These are phyloP conservation scores for Pyricularia sp. DNA, from an alignment of 2,329 filamentous ascomycete genomes.

Conservation along the genomic window DNA sequence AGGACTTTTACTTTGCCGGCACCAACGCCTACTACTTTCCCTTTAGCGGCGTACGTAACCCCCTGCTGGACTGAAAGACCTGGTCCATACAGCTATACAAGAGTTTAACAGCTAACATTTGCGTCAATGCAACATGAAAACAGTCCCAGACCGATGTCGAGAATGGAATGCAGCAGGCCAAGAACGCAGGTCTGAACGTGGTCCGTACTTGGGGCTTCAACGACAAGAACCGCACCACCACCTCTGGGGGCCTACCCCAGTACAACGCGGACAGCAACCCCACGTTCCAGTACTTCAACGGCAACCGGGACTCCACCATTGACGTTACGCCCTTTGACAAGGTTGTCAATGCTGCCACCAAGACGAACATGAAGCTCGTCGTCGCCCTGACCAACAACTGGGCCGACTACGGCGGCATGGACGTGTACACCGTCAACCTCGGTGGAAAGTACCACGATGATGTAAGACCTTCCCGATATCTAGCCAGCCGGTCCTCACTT, in stretches of 20 bases:
- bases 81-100: too few relatives aligned
- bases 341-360: slow-evolving; percentile 7
- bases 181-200: slow-evolving; percentile 29
- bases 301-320: slow-evolving; percentile 2
- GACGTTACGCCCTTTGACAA: slow-evolving; percentile 5
- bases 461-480: neutral
- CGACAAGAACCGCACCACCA: slow-evolving; percentile 4
- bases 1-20: slow-evolving; percentile 47
- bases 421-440: slow-evolving; percentile 9
- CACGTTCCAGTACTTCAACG: slow-evolving; percentile 2
- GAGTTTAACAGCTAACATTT: neutral
- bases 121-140: neutral
- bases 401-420: slow-evolving; percentile 12
- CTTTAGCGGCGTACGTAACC: slow-evolving; percentile 35
- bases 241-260: neutral
- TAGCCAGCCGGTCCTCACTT: too few relatives aligned
- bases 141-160: slow-evolving; percentile 38
- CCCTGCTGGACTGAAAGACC: neutral
- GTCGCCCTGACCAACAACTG: slow-evolving; percentile 10
- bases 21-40: slow-evolving; percentile 49
- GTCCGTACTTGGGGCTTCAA: slow-evolving; percentile 10
- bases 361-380: slow-evolving; percentile 7
- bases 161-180: slow-evolving; percentile 52
- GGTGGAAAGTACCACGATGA: slow-evolving; percentile 5
- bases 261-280: neutral